These are phyloP conservation scores for Musa troglodytarum DNA, from an alignment of 176 grass and related monocot species.

Conservation along the genomic window DNA sequence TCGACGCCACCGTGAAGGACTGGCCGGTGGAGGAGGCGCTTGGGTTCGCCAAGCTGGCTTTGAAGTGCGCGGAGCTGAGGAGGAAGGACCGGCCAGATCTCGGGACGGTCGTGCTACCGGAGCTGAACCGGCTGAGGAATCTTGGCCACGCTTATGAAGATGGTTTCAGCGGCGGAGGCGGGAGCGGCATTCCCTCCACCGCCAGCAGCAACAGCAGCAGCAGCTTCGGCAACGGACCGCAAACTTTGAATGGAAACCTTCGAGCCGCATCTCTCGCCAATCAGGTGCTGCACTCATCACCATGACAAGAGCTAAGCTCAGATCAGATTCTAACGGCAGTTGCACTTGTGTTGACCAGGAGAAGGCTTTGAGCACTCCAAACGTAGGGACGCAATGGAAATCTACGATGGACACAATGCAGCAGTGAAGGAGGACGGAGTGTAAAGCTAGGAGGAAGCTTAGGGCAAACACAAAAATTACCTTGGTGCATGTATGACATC, in stretches of 20 bases:
- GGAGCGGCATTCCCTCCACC: neutral
- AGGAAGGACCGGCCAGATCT: constrained; percentile 69
- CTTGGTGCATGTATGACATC: too few relatives aligned
- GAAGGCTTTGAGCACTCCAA: too few relatives aligned
- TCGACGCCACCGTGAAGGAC: constrained; percentile 60
- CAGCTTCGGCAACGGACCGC: neutral
- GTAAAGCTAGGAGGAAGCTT: neutral
- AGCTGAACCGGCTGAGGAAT: constrained; percentile 83
- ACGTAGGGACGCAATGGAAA: too few relatives aligned
- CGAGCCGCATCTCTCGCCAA: too few relatives aligned
- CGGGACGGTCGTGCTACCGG: constrained; percentile 65
- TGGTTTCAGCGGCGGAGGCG: neutral
- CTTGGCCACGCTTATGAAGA: constrained; percentile 49
- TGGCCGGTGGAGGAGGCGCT: constrained; percentile 70
- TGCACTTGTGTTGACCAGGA: too few relatives aligned
- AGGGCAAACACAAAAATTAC: neutral
- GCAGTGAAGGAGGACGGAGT: too few relatives aligned
- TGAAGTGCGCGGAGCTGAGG: constrained; percentile 75
- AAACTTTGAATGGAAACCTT: too few relatives aligned
- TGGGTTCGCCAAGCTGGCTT: constrained; percentile 53
- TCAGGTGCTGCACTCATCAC: too few relatives aligned
- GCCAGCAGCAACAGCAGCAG: neutral
- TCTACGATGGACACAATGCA: too few relatives aligned
- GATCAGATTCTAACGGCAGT: too few relatives aligned
- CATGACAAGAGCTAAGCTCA: too few relatives aligned